Base-by-base conservation (phyloP, 495 filamentous ascomycete genomes). In the Hypoxylon perforatum region DNA sequence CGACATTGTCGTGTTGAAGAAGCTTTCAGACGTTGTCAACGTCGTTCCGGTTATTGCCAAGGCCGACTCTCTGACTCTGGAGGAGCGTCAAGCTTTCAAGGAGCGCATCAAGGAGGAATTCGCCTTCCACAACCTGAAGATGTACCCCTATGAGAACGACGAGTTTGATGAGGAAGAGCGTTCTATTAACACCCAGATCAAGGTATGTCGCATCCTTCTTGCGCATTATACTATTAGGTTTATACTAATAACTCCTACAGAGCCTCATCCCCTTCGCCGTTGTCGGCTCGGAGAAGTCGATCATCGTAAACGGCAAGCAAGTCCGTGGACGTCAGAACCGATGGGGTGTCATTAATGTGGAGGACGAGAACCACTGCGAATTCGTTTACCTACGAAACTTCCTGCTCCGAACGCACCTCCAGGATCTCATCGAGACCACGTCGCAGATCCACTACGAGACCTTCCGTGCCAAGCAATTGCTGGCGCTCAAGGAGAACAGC, bases 381-480 rank as follows among this genome's bases (percentile, higher is more conserved):
- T 99, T 99, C 74, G 90, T 98, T 72, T 97, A 95, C 78, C 87
- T 99, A 61, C 87, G 95, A 71, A 94, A 99, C 85, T 99, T 99
- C 87, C 86, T 99, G 61, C 97, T 92, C 74, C 90, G 94, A 76
- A 94, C 95, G 45, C 95, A 99, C 80, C 84, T 96, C 55, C 91
- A 99, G 84, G 95, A 99, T 72, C 87, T 99, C 57, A 97, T 99
- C 78, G 95, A 97, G 78, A 99, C 95, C 11, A 99, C 95, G n/a
- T 97, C 94, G 68, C 95, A 98, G 83, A 99, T 98, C 80, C 95
- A 99, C 84, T 99, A 99, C 83, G 95, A 99, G 85, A 96, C 92
- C 50, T 99, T 98, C 93, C 94, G 95, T 80, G 94, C 95, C 67
- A 99, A 98, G 87, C 96, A 99, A 80, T 84, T 99, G 72, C 80